Conservation (phyloP, 805 yeast species). For the Candida dajiaensis region DNA sequence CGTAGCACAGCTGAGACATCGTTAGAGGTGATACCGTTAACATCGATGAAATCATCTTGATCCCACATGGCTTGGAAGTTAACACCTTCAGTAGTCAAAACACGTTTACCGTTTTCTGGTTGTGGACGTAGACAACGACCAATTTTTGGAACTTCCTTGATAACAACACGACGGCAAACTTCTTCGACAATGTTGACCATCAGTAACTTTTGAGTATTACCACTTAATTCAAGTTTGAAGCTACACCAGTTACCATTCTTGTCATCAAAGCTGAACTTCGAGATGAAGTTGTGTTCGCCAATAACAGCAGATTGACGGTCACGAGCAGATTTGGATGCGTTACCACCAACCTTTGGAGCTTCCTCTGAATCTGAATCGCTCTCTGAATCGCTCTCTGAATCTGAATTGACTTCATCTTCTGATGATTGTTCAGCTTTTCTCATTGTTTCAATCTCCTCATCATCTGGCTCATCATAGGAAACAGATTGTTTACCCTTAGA, state of each 20-base stretch:
- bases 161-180: slow-evolving; percentile 83
- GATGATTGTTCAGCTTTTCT: slow-evolving; percentile 74
- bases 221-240: slow-evolving; percentile 75
- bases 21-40: slow-evolving; percentile 84
- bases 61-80: slow-evolving; percentile 98
- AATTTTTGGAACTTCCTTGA: slow-evolving; percentile 84
- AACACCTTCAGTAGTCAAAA: slow-evolving; percentile 94
- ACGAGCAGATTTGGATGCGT: slow-evolving; percentile 56
- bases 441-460: slow-evolving; percentile 89
- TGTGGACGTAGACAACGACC: slow-evolving; percentile 89
- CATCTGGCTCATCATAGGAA: slow-evolving; percentile 93
- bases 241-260: slow-evolving; percentile 87
- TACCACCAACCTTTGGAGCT: slow-evolving; percentile 24
- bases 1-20: slow-evolving; percentile 86
- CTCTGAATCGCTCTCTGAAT: slow-evolving; percentile 36
- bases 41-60: slow-evolving; percentile 87
- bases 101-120: slow-evolving; percentile 64
- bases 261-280: slow-evolving; percentile 87
- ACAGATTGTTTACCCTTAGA: slow-evolving; percentile 76
- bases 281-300: slow-evolving; percentile 64
- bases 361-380: slow-evolving; percentile 34
- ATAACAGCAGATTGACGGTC: slow-evolving; percentile 84
- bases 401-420: slow-evolving; percentile 50
- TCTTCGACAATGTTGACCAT: slow-evolving; percentile 97
- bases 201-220: slow-evolving; percentile 84